These are phyloP conservation scores for Yamadazyma kanchanaburiensis DNA, from an alignment of 1,139 yeast species.

Conservation along the genomic window DNA sequence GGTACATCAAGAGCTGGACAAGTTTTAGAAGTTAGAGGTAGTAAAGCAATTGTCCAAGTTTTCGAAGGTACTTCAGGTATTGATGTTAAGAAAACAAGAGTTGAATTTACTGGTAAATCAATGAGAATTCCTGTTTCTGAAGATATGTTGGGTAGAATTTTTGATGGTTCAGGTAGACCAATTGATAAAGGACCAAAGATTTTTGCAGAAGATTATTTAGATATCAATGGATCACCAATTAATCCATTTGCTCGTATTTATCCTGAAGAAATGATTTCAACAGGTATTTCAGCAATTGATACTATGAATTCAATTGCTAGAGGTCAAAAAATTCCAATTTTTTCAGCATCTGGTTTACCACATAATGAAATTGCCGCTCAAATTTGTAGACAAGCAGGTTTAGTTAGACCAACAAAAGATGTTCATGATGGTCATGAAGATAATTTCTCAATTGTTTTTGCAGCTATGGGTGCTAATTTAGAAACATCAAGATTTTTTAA, in stretches of 20 bases:
- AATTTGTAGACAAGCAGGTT: slow-evolving; percentile 98
- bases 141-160: slow-evolving; percentile 95
- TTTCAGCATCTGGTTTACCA: slow-evolving; percentile 98
- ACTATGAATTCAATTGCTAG: slow-evolving; percentile 99
- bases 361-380: slow-evolving; percentile 99
- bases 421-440: slow-evolving; percentile 99
- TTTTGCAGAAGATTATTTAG: slow-evolving; percentile 96
- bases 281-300: slow-evolving; percentile 97
- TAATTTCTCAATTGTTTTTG: slow-evolving; percentile 96
- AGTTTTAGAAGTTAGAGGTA: slow-evolving; percentile 95
- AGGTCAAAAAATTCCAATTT: slow-evolving; percentile 98
- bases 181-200: slow-evolving; percentile 98
- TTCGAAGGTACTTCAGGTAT: slow-evolving; percentile 98
- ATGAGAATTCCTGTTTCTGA: slow-evolving; percentile 94
- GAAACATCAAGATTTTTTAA: slow-evolving; percentile 61
- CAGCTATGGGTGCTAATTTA: slow-evolving; percentile 68
- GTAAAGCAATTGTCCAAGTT: slow-evolving; percentile 96
- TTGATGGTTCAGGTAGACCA: slow-evolving; percentile 98
- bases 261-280: slow-evolving; percentile 99
- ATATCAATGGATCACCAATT: slow-evolving; percentile 97
- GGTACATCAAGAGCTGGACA: slow-evolving; percentile 95
- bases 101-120: slow-evolving; percentile 94
- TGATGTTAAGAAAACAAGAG: slow-evolving; percentile 95
- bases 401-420: slow-evolving; percentile 98
- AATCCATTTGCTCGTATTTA: slow-evolving; percentile 97